Percentiles rank a stretch among this genome's conserved stretches.
Conservation (phyloP, 1,284 basidiomycete species). For the Cryptococcus sp. region DNA sequence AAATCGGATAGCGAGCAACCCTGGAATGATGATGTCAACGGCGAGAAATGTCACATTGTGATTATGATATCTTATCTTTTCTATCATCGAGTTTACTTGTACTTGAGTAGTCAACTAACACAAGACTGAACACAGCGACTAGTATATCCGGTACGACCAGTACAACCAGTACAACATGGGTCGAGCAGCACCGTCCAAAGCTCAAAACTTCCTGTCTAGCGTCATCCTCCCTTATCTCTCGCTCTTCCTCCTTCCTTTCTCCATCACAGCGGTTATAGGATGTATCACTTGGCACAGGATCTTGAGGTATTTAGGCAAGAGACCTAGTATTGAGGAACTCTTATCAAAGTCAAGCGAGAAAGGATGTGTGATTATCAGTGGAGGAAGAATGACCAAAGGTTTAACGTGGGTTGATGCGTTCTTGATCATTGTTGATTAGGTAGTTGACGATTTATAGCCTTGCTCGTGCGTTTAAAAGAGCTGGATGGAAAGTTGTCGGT, state of each 20-base stretch:
- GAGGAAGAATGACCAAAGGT: constrained; percentile 49
- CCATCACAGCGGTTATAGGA: constrained; percentile 22
- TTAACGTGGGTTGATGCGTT: constrained; percentile 29
- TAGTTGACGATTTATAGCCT: constrained; percentile 16
- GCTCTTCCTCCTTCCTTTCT: constrained; percentile 25
- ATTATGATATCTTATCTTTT: too few relatives aligned
- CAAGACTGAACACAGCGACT: too few relatives aligned
- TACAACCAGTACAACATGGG: constrained; percentile 8
- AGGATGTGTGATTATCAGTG: constrained; percentile 45
- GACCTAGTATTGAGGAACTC: not conserved
- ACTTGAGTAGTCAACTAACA: too few relatives aligned
- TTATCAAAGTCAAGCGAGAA: not conserved
- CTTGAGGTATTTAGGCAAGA: too few relatives aligned
- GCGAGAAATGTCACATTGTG: too few relatives aligned
- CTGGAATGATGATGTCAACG: too few relatives aligned
- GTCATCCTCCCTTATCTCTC: constrained; percentile 25
- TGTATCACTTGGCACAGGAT: not conserved
- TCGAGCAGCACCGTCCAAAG: constrained; percentile 18
- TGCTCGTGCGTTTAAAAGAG: constrained; percentile 45
- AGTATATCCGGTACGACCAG: too few relatives aligned
- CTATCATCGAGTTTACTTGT: too few relatives aligned
- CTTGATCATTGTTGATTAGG: not conserved
- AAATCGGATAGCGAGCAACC: too few relatives aligned
- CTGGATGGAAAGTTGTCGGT: constrained; percentile 48
- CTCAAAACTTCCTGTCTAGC: constrained; percentile 32